Conservation (phyloP, 805 yeast species). For the Jamesozyma rosinii region DNA sequence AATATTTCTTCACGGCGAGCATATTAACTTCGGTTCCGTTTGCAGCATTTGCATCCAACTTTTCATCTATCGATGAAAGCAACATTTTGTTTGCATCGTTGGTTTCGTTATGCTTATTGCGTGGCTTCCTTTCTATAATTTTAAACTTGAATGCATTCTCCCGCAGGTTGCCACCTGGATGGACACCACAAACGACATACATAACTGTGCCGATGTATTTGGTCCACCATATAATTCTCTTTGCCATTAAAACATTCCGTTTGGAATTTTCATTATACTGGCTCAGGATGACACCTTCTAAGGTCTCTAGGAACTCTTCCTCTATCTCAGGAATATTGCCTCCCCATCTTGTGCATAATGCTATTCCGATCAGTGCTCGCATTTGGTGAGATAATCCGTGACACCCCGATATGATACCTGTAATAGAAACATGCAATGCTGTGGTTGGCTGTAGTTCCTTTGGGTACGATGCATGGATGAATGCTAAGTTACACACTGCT, state of each 20-base stretch:
- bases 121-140: slow-evolving; percentile 24
- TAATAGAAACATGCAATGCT: slow-evolving; percentile 60
- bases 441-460: slow-evolving; percentile 69
- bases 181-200: slow-evolving; percentile 72
- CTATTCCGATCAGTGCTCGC: slow-evolving; percentile 62
- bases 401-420: slow-evolving; percentile 66
- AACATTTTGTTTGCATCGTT: slow-evolving; percentile 6
- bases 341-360: slow-evolving; percentile 75
- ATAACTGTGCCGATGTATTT: slow-evolving; percentile 61
- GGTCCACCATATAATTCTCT: slow-evolving; percentile 60
- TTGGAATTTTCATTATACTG: slow-evolving; percentile 32
- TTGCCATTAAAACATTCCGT: slow-evolving; percentile 17
- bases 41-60: slow-evolving; percentile 1
- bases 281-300: slow-evolving; percentile 42
- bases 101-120: slow-evolving; percentile 13
- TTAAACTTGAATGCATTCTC: slow-evolving; percentile 46
- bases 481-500: slow-evolving; percentile 64
- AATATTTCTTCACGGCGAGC: slow-evolving; percentile 12
- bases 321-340: slow-evolving; percentile 59
- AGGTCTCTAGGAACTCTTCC: slow-evolving; percentile 35
- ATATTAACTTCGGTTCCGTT: not conserved
- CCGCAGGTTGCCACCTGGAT: slow-evolving; percentile 70
- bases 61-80: slow-evolving; percentile 12
- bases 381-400: slow-evolving; percentile 67
- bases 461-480: slow-evolving; percentile 68